Percentiles rank a stretch among this genome's conserved stretches.
Evolutionary conservation across 2,329 filamentous ascomycete genomes (phyloP).

Genomic region (Trichoderma brevicompactum): DNA sequence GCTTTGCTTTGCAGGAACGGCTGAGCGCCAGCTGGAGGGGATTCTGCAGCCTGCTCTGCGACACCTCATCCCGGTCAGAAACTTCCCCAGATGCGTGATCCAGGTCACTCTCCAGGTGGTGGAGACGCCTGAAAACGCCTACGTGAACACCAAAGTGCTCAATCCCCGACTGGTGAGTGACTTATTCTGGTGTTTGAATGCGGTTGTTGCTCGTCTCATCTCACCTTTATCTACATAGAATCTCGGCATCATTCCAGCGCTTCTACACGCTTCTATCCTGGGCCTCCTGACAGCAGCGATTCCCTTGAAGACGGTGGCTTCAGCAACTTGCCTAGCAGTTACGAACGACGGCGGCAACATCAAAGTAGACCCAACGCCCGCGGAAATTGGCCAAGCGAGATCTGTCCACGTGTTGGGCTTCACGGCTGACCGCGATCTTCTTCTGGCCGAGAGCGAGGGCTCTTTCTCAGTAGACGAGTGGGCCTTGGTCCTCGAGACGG

Average conservation of each 20-base stretch:
- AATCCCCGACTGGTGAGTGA: constrained; percentile 63
- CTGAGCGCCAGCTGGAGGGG: constrained; percentile 81
- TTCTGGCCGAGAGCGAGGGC: constrained; percentile 83
- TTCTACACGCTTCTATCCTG: constrained; percentile 79
- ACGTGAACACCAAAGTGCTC: constrained; percentile 62
- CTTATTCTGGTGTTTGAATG: neutral
- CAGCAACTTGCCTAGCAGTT: constrained; percentile 67
- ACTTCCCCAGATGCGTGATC: constrained; percentile 76
- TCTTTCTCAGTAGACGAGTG: constrained; percentile 75
- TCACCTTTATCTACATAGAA: constrained; percentile 55
- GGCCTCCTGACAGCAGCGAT: constrained; percentile 82
- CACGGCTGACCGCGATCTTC: constrained; percentile 70
- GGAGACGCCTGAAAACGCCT: constrained; percentile 69
- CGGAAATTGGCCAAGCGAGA: constrained; percentile 63
- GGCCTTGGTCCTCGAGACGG: constrained; percentile 69
- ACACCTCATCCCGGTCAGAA: constrained; percentile 73
- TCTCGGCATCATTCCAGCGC: constrained; percentile 76
- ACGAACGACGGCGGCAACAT: constrained; percentile 41
- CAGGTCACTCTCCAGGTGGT: constrained; percentile 82
- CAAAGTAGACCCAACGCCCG: constrained; percentile 64
- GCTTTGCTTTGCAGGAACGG: constrained; percentile 55
- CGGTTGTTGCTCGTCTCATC: neutral
- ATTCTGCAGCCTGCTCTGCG: constrained; percentile 73
- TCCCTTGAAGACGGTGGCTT: constrained; percentile 74
- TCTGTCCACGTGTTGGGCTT: constrained; percentile 87